A percentile compares a stretch with the other conserved stretches of the same genome.
Evolutionary conservation across 2,329 filamentous ascomycete genomes (phyloP).

Genomic region (Scedosporium boydii): DNA sequence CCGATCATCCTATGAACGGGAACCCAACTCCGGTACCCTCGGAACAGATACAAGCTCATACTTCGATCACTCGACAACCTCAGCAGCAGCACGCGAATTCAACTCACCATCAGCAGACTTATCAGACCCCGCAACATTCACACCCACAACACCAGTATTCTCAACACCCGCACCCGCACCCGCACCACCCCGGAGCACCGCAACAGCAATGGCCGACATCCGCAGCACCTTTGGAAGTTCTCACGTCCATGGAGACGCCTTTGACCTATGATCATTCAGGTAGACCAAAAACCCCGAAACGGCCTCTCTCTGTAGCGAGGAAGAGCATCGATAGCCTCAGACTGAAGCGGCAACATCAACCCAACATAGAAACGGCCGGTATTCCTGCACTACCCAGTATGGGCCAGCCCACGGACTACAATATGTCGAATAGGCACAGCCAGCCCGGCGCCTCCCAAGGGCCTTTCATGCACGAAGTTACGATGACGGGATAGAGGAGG

Average conservation of each 20-base stretch:
- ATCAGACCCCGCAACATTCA: background rate
- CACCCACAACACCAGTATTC: slow-evolving; percentile 6
- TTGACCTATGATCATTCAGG: background rate
- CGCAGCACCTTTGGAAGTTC: background rate
- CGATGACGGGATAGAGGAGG: background rate
- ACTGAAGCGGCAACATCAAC: slow-evolving; percentile 11
- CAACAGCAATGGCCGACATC: slow-evolving; percentile 6
- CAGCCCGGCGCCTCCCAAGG: background rate
- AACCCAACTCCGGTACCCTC: background rate
- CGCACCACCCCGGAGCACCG: slow-evolving; percentile 7
- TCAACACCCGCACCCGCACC: slow-evolving; percentile 3
- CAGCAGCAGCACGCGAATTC: background rate
- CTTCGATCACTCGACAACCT: background rate
- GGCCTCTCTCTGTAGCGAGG: slow-evolving; percentile 9
- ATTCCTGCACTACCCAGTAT: background rate
- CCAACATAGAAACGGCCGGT: background rate
- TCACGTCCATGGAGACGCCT: slow-evolving; percentile 1
- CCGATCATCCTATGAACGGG: slow-evolving; percentile 4
- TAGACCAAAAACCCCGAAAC: slow-evolving; percentile 11
- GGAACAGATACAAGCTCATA: background rate
- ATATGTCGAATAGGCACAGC: background rate
- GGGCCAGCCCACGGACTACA: background rate
- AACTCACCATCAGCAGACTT: background rate
- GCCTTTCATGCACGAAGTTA: background rate
- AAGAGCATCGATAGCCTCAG: slow-evolving; percentile 14